A percentile compares a stretch with the other conserved stretches of the same genome.
These are phyloP conservation scores for Bolboschoenus planiculmis DNA, from an alignment of 176 grass and related monocot genomes.

Conservation along the genomic window DNA sequence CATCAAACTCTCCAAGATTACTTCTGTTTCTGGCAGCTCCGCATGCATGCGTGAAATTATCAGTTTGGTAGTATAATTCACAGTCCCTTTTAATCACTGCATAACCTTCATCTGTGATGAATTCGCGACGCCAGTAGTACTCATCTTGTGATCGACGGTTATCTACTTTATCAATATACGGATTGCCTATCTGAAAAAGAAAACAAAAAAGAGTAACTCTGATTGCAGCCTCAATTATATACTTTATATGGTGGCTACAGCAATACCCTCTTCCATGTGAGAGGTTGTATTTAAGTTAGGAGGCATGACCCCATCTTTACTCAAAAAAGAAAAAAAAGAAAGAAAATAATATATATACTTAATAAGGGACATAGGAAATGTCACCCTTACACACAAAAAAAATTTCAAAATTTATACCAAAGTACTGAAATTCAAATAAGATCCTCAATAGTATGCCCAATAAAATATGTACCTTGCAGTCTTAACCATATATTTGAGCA, in stretches of 20 bases:
- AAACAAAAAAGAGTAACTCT: neutral
- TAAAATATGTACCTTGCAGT: neutral
- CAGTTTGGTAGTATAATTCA: neutral
- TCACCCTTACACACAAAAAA: neutral
- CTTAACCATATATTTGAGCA: no score
- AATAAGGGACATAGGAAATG: neutral
- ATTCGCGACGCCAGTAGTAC: slow-evolving; percentile 16
- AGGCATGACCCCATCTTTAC: no score
- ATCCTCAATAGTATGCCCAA: neutral
- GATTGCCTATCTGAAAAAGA: slow-evolving; percentile 25
- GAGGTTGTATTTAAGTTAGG: no score
- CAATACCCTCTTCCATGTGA: no score
- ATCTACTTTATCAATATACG: slow-evolving; percentile 11
- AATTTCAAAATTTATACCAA: neutral
- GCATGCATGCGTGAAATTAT: neutral
- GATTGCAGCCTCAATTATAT: neutral
- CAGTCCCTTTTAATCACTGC: neutral
- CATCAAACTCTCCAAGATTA: slow-evolving; percentile 11
- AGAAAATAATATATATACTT: no score
- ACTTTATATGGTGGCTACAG: neutral
- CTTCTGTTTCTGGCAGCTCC: neutral
- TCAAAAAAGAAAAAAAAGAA: no score
- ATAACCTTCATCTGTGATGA: slow-evolving; percentile 23
- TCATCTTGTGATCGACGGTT: slow-evolving; percentile 1
- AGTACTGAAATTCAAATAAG: neutral